phyloP scores from a whole-genome alignment of 2,329 filamentous ascomycete genomes.

The Colletotrichum simmondsii region DNA sequence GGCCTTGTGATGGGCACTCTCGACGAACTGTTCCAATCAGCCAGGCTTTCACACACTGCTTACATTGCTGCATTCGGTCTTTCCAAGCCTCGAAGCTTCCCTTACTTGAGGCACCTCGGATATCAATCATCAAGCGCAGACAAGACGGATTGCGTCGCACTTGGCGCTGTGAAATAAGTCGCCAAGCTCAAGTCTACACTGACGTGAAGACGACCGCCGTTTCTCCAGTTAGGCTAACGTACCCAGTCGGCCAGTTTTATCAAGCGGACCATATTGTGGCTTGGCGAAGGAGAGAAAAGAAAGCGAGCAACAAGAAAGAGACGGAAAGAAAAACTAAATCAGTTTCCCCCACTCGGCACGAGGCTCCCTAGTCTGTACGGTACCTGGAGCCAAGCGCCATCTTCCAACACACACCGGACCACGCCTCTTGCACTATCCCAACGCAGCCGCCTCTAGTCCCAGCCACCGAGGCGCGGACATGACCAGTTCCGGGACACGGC shows the following conservation, averaged over 20 bases:
- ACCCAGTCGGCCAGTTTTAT: neutral
- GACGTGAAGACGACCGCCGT: neutral
- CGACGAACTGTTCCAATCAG: neutral
- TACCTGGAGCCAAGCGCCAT: slow-evolving; percentile 10
- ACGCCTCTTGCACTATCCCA: neutral
- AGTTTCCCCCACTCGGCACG: slow-evolving; percentile 22
- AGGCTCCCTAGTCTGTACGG: slow-evolving; percentile 31
- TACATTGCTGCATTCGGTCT: neutral
- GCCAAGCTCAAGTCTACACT: neutral
- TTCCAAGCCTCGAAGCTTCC: neutral
- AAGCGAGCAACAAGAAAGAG: neutral
- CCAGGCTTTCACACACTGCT: neutral
- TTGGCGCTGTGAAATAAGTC: neutral
- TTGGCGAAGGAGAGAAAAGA: neutral
- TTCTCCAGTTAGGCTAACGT: neutral
- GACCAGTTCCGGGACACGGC: slow-evolving; percentile 6
- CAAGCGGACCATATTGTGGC: neutral
- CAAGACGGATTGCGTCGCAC: neutral
- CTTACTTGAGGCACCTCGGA: neutral
- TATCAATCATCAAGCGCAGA: no score
- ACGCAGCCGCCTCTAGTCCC: neutral
- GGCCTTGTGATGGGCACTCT: neutral
- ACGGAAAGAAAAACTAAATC: neutral
- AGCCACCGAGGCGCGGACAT: slow-evolving; percentile 25
- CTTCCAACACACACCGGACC: neutral